phyloP scores from a whole-genome alignment of 2,329 filamentous ascomycete genomes.

The Trichoderma sp. region DNA sequence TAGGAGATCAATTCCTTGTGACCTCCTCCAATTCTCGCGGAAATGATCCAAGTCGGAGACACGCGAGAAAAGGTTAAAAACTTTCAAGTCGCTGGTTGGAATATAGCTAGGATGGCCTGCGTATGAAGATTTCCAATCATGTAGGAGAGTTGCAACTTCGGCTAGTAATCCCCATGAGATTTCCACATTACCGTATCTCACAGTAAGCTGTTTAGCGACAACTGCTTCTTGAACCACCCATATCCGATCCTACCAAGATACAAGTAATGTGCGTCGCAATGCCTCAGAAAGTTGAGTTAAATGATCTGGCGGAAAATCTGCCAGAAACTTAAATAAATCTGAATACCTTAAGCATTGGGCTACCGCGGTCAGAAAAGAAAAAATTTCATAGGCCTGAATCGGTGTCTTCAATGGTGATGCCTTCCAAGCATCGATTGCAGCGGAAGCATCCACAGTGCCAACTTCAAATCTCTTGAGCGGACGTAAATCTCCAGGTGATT shows the following conservation, averaged over 20 bases:
- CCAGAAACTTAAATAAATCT: background rate
- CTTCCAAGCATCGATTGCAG: background rate
- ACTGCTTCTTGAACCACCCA: conserved; percentile 1
- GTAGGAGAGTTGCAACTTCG: background rate
- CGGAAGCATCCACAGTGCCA: background rate
- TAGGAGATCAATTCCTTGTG: background rate
- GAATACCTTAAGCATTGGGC: rapidly evolving
- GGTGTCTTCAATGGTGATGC: background rate
- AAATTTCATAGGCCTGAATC: background rate
- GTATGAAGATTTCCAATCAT: background rate
- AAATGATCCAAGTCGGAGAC: background rate
- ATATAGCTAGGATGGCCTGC: background rate
- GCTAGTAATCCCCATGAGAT: background rate
- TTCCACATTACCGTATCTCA: background rate
- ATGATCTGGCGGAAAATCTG: background rate
- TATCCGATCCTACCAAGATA: background rate
- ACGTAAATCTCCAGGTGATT: background rate
- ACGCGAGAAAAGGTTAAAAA: background rate
- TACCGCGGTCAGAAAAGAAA: background rate
- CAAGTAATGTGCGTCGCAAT: background rate
- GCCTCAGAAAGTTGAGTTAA: background rate
- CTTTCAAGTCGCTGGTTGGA: background rate
- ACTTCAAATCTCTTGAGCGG: background rate
- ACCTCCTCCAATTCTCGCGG: background rate
- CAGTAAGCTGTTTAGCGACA: background rate